Evolutionary conservation across 208 protist species (phyloP), one percentile per base, ranked within the genome.

Genomic region (Crithidia expoeki): DNA sequence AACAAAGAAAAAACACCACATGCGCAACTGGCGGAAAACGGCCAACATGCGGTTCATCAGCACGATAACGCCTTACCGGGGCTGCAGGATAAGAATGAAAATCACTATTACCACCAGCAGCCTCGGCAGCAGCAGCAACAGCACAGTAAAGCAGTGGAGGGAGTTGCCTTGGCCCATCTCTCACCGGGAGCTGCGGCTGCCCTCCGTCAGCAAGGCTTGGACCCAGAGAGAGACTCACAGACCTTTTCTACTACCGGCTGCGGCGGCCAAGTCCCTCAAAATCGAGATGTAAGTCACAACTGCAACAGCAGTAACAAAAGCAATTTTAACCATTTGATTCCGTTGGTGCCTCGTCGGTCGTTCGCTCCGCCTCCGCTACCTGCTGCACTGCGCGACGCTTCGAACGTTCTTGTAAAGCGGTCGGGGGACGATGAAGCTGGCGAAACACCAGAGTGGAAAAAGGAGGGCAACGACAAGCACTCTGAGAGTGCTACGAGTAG

Each of bases 331-430:
- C 17, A 44, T 21, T 1, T n/a, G n/a, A n/a, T n/a, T n/a, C n/a
- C n/a, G n/a, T n/a, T n/a, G n/a, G 52, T 6, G 11, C 57, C 7
- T 23, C 61, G 50, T 17, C n/a, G 44, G 10, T 25, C 53, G 21
- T 76, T 76, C 28, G 40, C 46, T 4, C 71, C 71, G 3, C 71
- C 71, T 3, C 71, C 71, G 47, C 55, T 76, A 6, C 71, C 71
- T 1, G 53, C 53, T 0, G 61, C 71, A 5, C 62, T 76, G 19
- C 71, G 71, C 32, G 55, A 57, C 33, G n/a, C n/a, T n/a, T 21
- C 33, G 17, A 25, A 17, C 4, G 63, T 23, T 17, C 23, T 19
- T 21, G n/a, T n/a, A n/a, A n/a, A n/a, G n/a, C n/a, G n/a, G n/a
- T n/a, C n/a, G n/a, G n/a, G n/a, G n/a, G n/a, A n/a, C n/a, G n/a